Conservation (phyloP, 495 filamentous ascomycete species). For the Trichocladium antarcticum region DNA sequence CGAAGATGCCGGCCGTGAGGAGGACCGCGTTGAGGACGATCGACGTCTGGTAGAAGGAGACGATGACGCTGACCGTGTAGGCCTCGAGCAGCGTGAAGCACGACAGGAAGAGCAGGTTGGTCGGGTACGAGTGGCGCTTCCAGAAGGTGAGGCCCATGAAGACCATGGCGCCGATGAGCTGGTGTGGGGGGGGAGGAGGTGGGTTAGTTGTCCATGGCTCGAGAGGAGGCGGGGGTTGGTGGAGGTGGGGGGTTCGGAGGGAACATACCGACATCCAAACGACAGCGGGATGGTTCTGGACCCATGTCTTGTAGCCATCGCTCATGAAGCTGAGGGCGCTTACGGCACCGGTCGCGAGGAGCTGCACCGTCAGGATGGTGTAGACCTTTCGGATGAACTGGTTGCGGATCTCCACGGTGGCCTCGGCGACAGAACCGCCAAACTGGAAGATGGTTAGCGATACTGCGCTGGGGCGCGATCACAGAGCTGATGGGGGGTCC, state of each 20-base stretch:
- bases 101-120: constrained; percentile 84
- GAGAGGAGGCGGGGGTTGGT: neutral
- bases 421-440: constrained; percentile 82
- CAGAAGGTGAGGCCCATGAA: constrained; percentile 88
- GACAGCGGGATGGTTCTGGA: constrained; percentile 70
- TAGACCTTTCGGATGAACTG: constrained; percentile 85
- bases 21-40: constrained; percentile 86
- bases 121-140: constrained; percentile 95
- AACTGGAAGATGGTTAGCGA: constrained; percentile 48
- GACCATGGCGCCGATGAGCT: constrained; percentile 63
- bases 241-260: neutral
- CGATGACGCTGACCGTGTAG: constrained; percentile 84
- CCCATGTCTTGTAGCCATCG: constrained; percentile 69
- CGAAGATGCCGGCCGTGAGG: constrained; percentile 85
- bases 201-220: neutral
- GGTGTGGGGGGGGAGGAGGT: neutral
- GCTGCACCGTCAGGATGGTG: constrained; percentile 59
- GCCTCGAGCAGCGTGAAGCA: constrained; percentile 89
- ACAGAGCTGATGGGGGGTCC: too few relatives aligned
- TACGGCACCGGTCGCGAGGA: constrained; percentile 71
- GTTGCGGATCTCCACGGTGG: constrained; percentile 89
- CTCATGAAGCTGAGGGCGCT: constrained; percentile 79
- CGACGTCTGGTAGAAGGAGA: constrained; percentile 67
- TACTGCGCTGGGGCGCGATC: neutral
- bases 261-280: constrained; percentile 61